phyloP scores from a whole-genome alignment of 768 basidiomycete species.

The Brasilioporus rufonigricans region DNA sequence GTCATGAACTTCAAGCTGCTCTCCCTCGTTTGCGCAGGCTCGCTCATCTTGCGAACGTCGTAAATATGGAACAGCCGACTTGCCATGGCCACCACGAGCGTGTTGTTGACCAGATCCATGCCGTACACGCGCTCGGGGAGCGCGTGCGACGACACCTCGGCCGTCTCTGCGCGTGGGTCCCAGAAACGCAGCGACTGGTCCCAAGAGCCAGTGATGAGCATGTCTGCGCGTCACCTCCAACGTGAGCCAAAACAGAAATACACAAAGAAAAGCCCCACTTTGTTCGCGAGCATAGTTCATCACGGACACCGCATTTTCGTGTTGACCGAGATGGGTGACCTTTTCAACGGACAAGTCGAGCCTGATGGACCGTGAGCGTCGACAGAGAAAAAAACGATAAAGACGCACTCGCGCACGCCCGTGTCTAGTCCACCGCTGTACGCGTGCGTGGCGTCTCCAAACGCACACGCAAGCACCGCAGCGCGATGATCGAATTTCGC shows the following conservation, averaged over 20 bases:
- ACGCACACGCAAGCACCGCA: constrained; percentile 82
- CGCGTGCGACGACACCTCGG: constrained; percentile 55
- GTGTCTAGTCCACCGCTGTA: constrained; percentile 90
- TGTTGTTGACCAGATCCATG: constrained; percentile 74
- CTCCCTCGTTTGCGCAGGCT: constrained; percentile 78
- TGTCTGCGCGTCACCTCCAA: constrained; percentile 54
- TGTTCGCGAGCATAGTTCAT: constrained; percentile 67
- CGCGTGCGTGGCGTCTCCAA: constrained; percentile 60
- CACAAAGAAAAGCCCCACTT: constrained; percentile 31
- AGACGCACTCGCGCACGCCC: constrained; percentile 66
- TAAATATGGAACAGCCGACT: constrained; percentile 89
- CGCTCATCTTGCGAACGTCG: constrained; percentile 75
- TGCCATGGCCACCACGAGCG: constrained; percentile 90
- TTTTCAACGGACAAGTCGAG: constrained; percentile 76
- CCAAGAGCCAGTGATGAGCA: constrained; percentile 87
- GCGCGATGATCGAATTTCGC: constrained; percentile 88
- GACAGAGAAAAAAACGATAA: not conserved
- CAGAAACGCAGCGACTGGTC: constrained; percentile 86
- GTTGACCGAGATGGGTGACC: constrained; percentile 72
- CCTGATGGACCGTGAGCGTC: constrained; percentile 27
- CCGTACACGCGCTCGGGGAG: constrained; percentile 86
- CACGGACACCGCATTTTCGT: constrained; percentile 75
- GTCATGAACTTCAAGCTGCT: constrained; percentile 97
- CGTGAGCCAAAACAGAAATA: not conserved
- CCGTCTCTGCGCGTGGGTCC: constrained; percentile 66